phyloP scores from a whole-genome alignment of 2,329 filamentous ascomycete species.

The Arachnomyces sp. region DNA sequence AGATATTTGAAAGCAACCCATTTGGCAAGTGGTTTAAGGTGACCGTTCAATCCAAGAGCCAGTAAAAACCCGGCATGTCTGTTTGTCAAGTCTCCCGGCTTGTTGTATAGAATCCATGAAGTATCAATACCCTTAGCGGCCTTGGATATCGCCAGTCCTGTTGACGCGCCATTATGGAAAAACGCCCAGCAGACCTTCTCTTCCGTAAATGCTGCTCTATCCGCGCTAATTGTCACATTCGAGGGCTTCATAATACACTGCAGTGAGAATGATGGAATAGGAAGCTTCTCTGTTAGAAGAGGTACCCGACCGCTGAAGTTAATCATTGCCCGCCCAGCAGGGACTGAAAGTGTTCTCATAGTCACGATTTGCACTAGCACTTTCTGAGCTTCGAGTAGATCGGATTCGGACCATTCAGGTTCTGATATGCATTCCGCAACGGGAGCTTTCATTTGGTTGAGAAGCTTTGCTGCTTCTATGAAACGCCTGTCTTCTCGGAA shows the following conservation, averaged over 20 bases:
- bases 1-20: constrained; percentile 99
- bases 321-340: constrained; percentile 76
- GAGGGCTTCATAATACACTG: constrained; percentile 86
- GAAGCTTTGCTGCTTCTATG: constrained; percentile 70
- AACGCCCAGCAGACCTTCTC: constrained; percentile 98
- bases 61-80: constrained; percentile 92
- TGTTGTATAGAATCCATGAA: constrained; percentile 98
- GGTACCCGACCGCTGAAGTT: constrained; percentile 83
- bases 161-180: constrained; percentile 93
- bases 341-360: constrained; percentile 77
- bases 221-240: constrained; percentile 87
- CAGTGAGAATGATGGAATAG: constrained; percentile 81
- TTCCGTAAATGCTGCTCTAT: constrained; percentile 78
- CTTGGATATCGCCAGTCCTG: constrained; percentile 80
- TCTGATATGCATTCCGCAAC: constrained; percentile 68
- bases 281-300: constrained; percentile 83
- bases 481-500: constrained; percentile 88
- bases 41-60: constrained; percentile 84
- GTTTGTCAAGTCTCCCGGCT: constrained; percentile 84
- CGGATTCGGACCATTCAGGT: constrained; percentile 72
- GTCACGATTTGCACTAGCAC: constrained; percentile 79
- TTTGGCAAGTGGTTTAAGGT: constrained; percentile 88
- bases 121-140: constrained; percentile 91
- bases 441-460: constrained; percentile 78
- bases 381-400: constrained; percentile 87